Evolutionary conservation across 179 eudicot species (phyloP), one percentile per base, ranked within the genome.

Genomic region (Gypsophila paniculata): DNA sequence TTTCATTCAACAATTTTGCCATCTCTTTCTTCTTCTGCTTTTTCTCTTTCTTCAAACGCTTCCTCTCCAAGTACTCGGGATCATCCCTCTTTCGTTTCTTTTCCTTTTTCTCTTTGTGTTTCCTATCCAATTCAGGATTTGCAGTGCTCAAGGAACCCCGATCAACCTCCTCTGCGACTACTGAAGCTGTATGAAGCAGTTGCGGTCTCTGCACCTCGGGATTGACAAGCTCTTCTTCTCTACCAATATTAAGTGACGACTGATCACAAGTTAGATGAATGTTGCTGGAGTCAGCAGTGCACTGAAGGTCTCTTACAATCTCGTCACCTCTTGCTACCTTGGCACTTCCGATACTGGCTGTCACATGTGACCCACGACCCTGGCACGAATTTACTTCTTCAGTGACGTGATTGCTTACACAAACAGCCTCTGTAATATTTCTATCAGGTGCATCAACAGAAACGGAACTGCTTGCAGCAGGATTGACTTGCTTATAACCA

Each of bases 341-440:
- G 72, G 86, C 96, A 72, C 99, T 90, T 64, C 98, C 94, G 12
- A 94, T 88, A 77, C 99, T 94, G 36, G 92, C 99, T 2, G 99
- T 91, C 80, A 91, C 76, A 21, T 84, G 88, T 53, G 99, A 94
- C 25, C 90, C 99, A 39, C 79, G 91, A 75, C 86, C 96, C 46
- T 93, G 97, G 77, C 94, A 87, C 0, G 97, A 91, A 77, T 89
- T 89, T 29, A 86, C 97, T 73, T 88, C 96, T 72, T 93, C 97
- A 5, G 85, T 61, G 67, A 84, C 82, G 72, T 89, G 91, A 76
- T 88, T 85, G 78, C 86, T 81, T 42, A 64, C 60, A 60, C 85
- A 84, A 26, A 80, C 74, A 52, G 79, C 77, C 75, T 90, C 94
- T 0, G 66, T 42, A 1, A 80, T 22, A 71, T 84, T 86, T 79